phyloP scores from a whole-genome alignment of 1,284 basidiomycete genomes.

The Trichosporon faecale region DNA sequence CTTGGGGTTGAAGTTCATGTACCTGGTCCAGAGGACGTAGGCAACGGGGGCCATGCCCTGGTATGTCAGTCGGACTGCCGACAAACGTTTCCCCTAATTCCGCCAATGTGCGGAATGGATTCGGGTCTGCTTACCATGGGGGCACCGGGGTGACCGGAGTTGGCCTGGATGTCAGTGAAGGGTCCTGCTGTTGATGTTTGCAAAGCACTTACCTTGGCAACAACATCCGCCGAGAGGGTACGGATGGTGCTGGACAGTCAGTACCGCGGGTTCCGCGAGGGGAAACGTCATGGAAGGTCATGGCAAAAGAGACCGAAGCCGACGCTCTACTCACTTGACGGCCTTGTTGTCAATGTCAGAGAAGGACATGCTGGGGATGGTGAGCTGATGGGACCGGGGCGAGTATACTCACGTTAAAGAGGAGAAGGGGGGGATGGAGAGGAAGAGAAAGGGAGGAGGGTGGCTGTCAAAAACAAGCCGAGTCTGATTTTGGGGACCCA shows the following conservation, averaged over 20 bases:
- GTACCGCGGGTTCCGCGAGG: background rate
- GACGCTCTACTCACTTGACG: background rate
- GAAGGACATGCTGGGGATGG: conserved; percentile 1
- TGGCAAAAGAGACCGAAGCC: background rate
- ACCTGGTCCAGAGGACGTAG: conserved; percentile 77
- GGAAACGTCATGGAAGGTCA: background rate
- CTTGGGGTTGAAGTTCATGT: conserved; percentile 81
- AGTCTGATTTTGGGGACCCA: background rate
- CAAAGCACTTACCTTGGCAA: conserved; percentile 54
- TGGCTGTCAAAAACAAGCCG: background rate
- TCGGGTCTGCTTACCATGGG: conserved; percentile 61
- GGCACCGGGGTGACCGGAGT: conserved; percentile 90
- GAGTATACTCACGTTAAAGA: background rate
- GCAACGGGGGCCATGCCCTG: conserved; percentile 78
- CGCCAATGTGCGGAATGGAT: background rate
- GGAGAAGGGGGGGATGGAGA: background rate
- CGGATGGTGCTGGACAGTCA: conserved; percentile 51
- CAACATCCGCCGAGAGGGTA: conserved; percentile 54
- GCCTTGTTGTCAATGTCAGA: conserved; percentile 3
- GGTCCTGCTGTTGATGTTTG: conserved; percentile 58
- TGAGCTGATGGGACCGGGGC: background rate
- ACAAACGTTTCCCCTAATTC: background rate
- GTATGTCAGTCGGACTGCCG: background rate
- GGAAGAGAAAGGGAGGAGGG: background rate
- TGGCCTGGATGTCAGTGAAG: conserved; percentile 63